These are phyloP conservation scores for Neurospora tetraspora DNA, from an alignment of 495 filamentous ascomycete species.

Conservation along the genomic window DNA sequence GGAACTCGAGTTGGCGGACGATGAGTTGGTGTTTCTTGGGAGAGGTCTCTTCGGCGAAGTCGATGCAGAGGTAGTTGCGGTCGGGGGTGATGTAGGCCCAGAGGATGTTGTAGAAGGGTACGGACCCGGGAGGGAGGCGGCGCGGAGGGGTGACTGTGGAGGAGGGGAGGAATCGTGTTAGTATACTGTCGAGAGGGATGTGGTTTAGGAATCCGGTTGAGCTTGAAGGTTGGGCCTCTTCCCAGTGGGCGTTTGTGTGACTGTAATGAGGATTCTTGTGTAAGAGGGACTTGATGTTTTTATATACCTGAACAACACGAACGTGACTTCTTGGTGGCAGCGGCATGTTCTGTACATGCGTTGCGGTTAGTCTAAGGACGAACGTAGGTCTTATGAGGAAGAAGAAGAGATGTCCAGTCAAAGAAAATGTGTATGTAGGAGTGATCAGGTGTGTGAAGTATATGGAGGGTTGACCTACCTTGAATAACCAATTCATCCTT, in stretches of 20 bases:
- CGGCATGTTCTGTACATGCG: background rate
- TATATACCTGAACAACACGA: background rate
- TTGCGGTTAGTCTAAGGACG: background rate
- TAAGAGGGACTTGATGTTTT: background rate
- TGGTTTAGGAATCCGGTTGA: background rate
- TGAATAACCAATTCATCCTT: conserved; percentile 12
- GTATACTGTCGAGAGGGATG: background rate
- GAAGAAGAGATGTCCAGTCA: background rate
- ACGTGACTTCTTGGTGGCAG: background rate
- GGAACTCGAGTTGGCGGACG: conserved; percentile 16
- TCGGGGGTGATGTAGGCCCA: conserved; percentile 55
- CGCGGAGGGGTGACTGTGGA: background rate
- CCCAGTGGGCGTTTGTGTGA: background rate
- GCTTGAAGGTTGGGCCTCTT: background rate
- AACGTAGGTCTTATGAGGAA: background rate
- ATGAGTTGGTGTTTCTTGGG: conserved; percentile 10
- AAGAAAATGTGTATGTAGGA: background rate
- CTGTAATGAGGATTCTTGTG: background rate
- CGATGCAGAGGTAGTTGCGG: conserved; percentile 55
- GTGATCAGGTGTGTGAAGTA: background rate
- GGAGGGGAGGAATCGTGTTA: background rate
- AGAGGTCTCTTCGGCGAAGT: conserved; percentile 48
- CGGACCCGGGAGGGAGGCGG: conserved; percentile 17
- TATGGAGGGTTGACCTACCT: conserved; percentile 1
- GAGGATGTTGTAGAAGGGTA: conserved; percentile 77